These are phyloP conservation scores for Tetramitus jugosus DNA, from an alignment of 208 protist genomes.

Conservation along the genomic window DNA sequence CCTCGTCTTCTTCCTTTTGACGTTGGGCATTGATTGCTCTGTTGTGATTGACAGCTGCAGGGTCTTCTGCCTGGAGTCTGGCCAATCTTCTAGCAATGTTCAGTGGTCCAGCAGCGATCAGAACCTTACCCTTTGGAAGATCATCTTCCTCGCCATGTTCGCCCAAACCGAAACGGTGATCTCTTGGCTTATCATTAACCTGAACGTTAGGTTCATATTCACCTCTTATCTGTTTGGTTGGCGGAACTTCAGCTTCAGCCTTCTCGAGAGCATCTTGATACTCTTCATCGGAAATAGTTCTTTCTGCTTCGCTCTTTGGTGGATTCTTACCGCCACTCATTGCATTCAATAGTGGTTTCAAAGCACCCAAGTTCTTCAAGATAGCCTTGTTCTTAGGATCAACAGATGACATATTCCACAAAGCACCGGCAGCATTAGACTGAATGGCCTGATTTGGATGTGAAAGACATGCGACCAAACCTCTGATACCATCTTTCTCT, in stretches of 20 bases:
- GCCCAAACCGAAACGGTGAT: no score
- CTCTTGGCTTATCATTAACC: no score
- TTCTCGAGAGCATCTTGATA: not conserved
- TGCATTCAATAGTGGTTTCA: not conserved
- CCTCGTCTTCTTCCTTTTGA: not conserved
- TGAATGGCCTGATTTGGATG: not conserved
- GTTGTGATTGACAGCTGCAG: no score
- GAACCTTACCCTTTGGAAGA: not conserved
- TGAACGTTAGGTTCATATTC: no score
- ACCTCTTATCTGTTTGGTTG: not conserved
- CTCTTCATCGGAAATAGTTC: not conserved
- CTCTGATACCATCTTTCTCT: not conserved
- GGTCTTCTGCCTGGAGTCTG: no score
- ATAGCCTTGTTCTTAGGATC: not conserved
- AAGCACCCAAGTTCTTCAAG: not conserved
- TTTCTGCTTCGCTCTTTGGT: not conserved
- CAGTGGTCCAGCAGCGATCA: not conserved
- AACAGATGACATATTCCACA: slow-evolving; percentile 17
- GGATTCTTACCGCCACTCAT: slow-evolving; percentile 3
- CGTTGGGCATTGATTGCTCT: not conserved
- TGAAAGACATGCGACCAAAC: not conserved
- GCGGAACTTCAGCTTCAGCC: no score
- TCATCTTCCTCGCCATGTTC: not conserved
- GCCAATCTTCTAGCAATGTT: not conserved
- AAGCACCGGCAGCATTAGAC: slow-evolving; percentile 6